Percentiles rank a stretch among this genome's conserved stretches.
These are phyloP conservation scores for Alternaria alternata DNA, from an alignment of 2,329 filamentous ascomycete genomes.

Conservation along the genomic window DNA sequence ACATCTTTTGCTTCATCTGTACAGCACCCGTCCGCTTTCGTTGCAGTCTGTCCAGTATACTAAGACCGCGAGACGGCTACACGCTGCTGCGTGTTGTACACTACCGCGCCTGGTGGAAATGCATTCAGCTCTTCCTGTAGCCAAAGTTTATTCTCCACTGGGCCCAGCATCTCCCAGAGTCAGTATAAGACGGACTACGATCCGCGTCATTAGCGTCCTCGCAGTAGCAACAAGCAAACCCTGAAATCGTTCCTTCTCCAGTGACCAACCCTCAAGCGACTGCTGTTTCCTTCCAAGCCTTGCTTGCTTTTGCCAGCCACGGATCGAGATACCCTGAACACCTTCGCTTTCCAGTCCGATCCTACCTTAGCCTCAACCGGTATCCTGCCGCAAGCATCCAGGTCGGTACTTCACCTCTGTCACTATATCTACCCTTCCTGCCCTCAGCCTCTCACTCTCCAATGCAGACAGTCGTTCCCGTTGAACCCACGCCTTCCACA, in stretches of 20 bases:
- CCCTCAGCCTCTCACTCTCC: slow-evolving; percentile 31
- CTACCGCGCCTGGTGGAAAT: slow-evolving; percentile 32
- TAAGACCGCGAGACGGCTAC: slow-evolving; percentile 37
- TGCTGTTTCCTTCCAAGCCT: slow-evolving; percentile 28
- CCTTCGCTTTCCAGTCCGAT: slow-evolving; percentile 37
- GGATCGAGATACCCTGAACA: slow-evolving; percentile 34
- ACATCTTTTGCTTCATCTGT: slow-evolving; percentile 49
- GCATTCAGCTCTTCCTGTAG: slow-evolving; percentile 31
- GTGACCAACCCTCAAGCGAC: slow-evolving; percentile 22
- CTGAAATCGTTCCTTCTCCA: slow-evolving; percentile 26
- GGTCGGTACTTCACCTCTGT: slow-evolving; percentile 29
- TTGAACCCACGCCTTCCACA: slow-evolving; percentile 9
- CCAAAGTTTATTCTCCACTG: slow-evolving; percentile 34
- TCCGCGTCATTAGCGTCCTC: slow-evolving; percentile 41
- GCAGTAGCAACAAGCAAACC: slow-evolving; percentile 32
- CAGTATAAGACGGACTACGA: slow-evolving; percentile 48
- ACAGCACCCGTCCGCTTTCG: slow-evolving; percentile 41
- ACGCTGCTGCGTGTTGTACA: slow-evolving; percentile 39
- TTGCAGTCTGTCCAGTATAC: slow-evolving; percentile 29
- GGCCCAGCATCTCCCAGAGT: slow-evolving; percentile 26
- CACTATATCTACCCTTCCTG: slow-evolving; percentile 36
- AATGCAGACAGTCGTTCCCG: slow-evolving; percentile 30
- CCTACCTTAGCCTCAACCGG: slow-evolving; percentile 37
- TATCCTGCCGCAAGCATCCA: slow-evolving; percentile 25
- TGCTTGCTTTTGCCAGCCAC: slow-evolving; percentile 51